Conservation (phyloP, 352 stramenopile species). For the Globisporangium recalcitrans region DNA sequence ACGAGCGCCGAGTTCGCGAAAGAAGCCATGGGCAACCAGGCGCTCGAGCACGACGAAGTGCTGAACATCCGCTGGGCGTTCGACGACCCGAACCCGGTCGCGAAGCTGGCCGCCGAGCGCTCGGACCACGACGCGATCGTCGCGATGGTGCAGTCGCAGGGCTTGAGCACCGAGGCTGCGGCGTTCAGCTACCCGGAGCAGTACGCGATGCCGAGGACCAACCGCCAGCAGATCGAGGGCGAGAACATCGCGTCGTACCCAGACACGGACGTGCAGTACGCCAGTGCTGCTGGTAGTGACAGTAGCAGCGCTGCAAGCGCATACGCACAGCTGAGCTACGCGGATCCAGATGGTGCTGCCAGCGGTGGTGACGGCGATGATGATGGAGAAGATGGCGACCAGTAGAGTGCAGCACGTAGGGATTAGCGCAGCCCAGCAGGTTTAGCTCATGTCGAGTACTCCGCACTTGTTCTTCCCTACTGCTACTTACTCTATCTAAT, state of each 20-base stretch:
- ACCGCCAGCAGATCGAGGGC: slow-evolving; percentile 63
- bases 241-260: slow-evolving; percentile 67
- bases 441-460: too few relatives aligned
- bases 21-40: slow-evolving; percentile 90
- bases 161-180: slow-evolving; percentile 48
- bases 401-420: slow-evolving; percentile 9
- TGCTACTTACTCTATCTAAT: too few relatives aligned
- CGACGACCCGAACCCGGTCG: slow-evolving; percentile 92
- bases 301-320: slow-evolving; percentile 19
- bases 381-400: slow-evolving; percentile 18
- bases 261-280: slow-evolving; percentile 62
- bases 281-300: neutral
- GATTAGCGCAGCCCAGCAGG: too few relatives aligned
- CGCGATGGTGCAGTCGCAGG: slow-evolving; percentile 73
- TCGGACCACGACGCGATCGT: slow-evolving; percentile 88
- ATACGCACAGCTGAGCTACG: slow-evolving; percentile 61
- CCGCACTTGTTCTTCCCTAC: too few relatives aligned
- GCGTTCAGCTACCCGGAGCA: slow-evolving; percentile 77
- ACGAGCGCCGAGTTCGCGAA: slow-evolving; percentile 82
- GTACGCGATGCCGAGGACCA: slow-evolving; percentile 67
- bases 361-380: slow-evolving; percentile 22
- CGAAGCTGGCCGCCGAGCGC: slow-evolving; percentile 79
- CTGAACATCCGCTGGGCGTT: slow-evolving; percentile 91
- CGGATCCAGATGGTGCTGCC: slow-evolving; percentile 19
- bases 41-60: slow-evolving; percentile 82